Base-by-base conservation (phyloP, 495 filamentous ascomycete species). In the Lichina pygmaea region DNA sequence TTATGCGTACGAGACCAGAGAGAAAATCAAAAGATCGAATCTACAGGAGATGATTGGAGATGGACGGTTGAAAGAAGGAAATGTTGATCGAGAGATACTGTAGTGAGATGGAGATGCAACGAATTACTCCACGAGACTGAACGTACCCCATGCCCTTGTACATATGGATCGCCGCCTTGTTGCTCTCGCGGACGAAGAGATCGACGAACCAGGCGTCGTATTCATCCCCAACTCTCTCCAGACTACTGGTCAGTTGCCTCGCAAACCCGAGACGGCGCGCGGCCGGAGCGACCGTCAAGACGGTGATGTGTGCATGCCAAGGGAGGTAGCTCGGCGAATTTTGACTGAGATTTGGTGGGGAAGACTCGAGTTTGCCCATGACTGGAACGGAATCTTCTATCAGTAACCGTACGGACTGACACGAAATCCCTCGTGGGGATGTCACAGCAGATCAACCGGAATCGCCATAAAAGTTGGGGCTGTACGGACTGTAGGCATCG, bases 241-340 rank as follows among this genome's bases (percentile, higher is more conserved):
- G 70, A 42, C 77, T 72, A 55, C 74, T 67, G 6, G 78, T 84
- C 31, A 95, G 68, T 31, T 69, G 68, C 44, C 76, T 77, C 31
- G 86, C 89, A 42, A 93, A 77, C 24, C 89, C 86, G 17, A 85
- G 71, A 31, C 86, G 74, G 13, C 86, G 76, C 48, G 77, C 82
- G 52, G 77, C 71, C 0, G 89, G 89, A 11, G 86, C 80, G 24
- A 97, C 82, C 3, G 89, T 94, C 13, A 97, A 66, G 37, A 86
- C 86, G 13, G 89, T 97, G 60, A 97, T 92, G 62, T 97, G 89
- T 32, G 86, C 89, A 60, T 95, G 89, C 81, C 83, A 95, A 24
- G 91, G 86, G 15, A 86, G 78, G 60, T 86, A 93, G 62, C 91
- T 81, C 51, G 78, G 68, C 44, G 77, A 82, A 54, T 72, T 70